Percentiles rank a stretch among this genome's conserved stretches.
Conservation (phyloP, 1,284 basidiomycete species). For the Marasmius fiardii region DNA sequence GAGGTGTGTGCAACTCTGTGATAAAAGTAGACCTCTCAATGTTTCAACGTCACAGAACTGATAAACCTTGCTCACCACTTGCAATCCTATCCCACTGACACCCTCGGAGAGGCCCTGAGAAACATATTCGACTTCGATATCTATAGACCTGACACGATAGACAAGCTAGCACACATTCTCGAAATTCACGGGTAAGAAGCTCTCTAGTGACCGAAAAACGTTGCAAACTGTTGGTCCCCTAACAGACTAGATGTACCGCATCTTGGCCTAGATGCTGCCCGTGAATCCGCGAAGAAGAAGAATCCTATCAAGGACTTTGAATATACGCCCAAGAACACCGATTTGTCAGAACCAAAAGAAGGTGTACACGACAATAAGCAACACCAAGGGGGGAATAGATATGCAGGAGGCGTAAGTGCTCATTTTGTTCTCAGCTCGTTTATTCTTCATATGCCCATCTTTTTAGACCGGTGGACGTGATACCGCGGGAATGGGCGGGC, state of each 20-base stretch:
- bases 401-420: slow-evolving; percentile 54
- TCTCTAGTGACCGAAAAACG: not conserved
- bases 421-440: not conserved
- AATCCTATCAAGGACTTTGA: slow-evolving; percentile 45
- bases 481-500: slow-evolving; percentile 61
- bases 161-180: slow-evolving; percentile 53
- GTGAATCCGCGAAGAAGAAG: slow-evolving; percentile 46
- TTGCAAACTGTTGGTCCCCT: not conserved
- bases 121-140: slow-evolving; percentile 71
- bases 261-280: slow-evolving; percentile 51
- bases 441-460: not conserved
- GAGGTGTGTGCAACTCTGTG: slow-evolving; percentile 52
- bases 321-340: slow-evolving; percentile 51
- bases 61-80: slow-evolving; percentile 64
- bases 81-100: slow-evolving; percentile 54
- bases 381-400: slow-evolving; percentile 58
- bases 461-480: slow-evolving; percentile 60
- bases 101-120: slow-evolving; percentile 50
- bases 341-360: slow-evolving; percentile 50
- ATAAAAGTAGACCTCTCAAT: too few relatives aligned
- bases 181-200: slow-evolving; percentile 53
- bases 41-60: slow-evolving; percentile 41
- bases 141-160: slow-evolving; percentile 60
- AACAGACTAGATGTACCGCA: slow-evolving; percentile 47
- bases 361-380: slow-evolving; percentile 59